phyloP scores from a whole-genome alignment of 148 eudicot genomes.

The Silene conica region DNA sequence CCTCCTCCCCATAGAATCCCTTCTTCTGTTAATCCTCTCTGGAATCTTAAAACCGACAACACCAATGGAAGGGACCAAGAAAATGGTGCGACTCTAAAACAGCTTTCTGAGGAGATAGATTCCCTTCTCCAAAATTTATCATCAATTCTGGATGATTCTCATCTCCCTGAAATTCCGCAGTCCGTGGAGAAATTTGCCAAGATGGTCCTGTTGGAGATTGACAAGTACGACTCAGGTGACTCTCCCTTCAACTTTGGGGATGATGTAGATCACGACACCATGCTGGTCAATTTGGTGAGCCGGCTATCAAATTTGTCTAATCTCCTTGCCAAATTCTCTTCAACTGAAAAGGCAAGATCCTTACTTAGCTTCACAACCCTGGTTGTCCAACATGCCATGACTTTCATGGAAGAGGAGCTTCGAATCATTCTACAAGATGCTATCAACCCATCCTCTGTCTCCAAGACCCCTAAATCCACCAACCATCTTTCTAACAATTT shows the following conservation, averaged over 20 bases:
- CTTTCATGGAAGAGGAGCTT: constrained; percentile 40
- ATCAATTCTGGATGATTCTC: constrained; percentile 16
- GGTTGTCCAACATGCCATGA: constrained; percentile 35
- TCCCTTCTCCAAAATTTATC: constrained; percentile 16
- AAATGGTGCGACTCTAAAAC: constrained; percentile 22
- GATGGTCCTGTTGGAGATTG: constrained; percentile 28
- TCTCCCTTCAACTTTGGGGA: constrained; percentile 26
- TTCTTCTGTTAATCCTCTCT: constrained; percentile 13
- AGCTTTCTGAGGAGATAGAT: constrained; percentile 28
- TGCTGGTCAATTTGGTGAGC: constrained; percentile 8
- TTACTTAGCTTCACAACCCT: constrained; percentile 6
- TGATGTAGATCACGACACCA: constrained; percentile 19
- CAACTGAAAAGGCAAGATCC: neutral
- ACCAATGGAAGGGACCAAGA: constrained; percentile 3
- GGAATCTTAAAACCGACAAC: neutral
- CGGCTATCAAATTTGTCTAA: constrained; percentile 20
- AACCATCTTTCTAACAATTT: neutral
- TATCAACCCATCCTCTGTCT: neutral
- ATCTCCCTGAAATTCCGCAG: constrained; percentile 17
- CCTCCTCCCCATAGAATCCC: constrained; percentile 19
- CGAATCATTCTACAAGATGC: constrained; percentile 33
- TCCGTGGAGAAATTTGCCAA: constrained; percentile 21
- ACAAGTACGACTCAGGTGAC: constrained; percentile 27
- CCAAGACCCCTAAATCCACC: constrained; percentile 23
- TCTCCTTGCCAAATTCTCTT: constrained; percentile 15